Evolutionary conservation across 345 rosid species (phyloP).

Genomic region (Aquilaria yunnanensis): DNA sequence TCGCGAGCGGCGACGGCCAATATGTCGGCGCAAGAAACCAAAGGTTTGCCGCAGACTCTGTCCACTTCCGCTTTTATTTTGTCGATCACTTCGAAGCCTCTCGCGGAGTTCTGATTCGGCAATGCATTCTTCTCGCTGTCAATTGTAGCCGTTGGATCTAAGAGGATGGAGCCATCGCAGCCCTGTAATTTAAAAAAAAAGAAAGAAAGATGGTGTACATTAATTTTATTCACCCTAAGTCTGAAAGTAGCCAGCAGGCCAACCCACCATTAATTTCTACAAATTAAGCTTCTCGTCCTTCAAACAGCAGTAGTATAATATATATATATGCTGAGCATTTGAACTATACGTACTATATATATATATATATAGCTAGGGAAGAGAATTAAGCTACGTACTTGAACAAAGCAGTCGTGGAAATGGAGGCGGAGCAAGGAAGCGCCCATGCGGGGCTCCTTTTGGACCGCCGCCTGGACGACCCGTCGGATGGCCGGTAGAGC

Average conservation of each 20-base stretch:
- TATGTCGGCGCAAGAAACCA: conserved; percentile 40
- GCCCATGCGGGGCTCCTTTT: conserved; percentile 28
- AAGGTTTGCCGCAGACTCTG: conserved; percentile 21
- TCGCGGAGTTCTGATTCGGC: conserved; percentile 26
- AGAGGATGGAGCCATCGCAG: conserved; percentile 39
- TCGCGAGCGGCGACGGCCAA: conserved; percentile 40
- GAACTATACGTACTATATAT: no score
- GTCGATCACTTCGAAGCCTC: conserved; percentile 47
- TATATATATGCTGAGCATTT: no score
- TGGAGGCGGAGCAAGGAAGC: conserved; percentile 52
- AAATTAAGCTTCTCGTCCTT: no score
- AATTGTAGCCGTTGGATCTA: conserved; percentile 26
- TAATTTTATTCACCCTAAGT: no score
- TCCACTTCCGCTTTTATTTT: conserved; percentile 30
- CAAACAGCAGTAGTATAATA: no score
- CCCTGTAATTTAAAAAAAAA: conserved; percentile 22
- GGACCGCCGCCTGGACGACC: conserved; percentile 18
- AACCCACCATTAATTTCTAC: no score
- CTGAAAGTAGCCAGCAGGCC: no score
- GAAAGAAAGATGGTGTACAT: background rate
- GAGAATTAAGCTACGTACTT: conserved; percentile 20
- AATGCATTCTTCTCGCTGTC: conserved; percentile 30
- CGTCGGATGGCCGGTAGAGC: conserved; percentile 24
- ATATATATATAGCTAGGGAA: no score
- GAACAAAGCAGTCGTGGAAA: conserved; percentile 65